Base-by-base conservation (phyloP, 1,139 yeast species). In the Keqinozyma sinolaborantium region DNA sequence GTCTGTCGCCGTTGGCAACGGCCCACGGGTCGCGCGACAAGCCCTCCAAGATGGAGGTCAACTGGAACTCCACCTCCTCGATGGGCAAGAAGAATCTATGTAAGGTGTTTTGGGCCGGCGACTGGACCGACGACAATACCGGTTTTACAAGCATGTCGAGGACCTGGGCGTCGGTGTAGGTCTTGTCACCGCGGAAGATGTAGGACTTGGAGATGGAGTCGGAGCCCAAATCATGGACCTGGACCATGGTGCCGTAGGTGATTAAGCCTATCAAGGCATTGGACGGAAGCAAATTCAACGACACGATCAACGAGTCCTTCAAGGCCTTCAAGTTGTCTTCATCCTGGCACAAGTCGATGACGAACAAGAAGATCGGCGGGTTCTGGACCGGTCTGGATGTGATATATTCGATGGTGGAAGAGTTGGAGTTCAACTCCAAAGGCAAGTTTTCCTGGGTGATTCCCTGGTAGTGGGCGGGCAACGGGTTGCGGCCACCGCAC, bases 191-290 rank as follows among this genome's bases (percentile, higher is more conserved):
- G 51, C 96, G 79, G 64, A 92, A 94, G 20, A 92, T 90, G 56
- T 78, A 87, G 36, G 88, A 79, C 60, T 85, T 86, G 51, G 78
- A 79, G 55, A 94, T 79, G 23, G 78, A 72, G 36, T 81, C 78
- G 50, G 83, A 81, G 21, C 92, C 92, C 45, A 92, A 69, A 60
- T 94, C 98, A 58, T 92, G 95, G 34, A 94, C 86, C 55, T 88
- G 95, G 37, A 90, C 88, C 76, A 87, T 90, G 25, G 96, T 90
- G 35, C 97, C 98, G 57, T 75, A 92, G 25, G 97, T 90, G 51
- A 92, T 78, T 49, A 92, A 74, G 30, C 97, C 97, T 39, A 92
- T 82, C 39, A 90, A 72, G 2, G 97, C 94, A 52, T 92, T 88
- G 28, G 95, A 95, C 19, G 99, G 99, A 51, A 92, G 76, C 47